Evolutionary conservation across 176 grass and related monocot species (phyloP).

Genomic region (Paspalum notatum): DNA sequence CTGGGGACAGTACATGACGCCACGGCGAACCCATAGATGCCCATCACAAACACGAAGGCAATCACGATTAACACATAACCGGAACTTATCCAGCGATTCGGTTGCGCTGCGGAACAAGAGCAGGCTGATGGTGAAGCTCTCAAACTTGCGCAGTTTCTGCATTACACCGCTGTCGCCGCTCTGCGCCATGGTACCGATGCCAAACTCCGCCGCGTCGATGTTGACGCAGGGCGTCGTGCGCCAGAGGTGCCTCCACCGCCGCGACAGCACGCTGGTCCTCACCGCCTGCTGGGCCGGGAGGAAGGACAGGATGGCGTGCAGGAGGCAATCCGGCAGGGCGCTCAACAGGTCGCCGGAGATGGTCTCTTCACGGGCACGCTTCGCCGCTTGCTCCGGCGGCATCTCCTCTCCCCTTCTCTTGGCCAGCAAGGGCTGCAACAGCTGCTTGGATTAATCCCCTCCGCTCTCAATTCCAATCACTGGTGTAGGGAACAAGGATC

Average conservation of each 20-base stretch:
- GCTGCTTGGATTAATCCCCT: no score
- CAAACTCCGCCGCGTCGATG: no score
- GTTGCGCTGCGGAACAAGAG: neutral
- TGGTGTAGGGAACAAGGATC: no score
- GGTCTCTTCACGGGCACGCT: no score
- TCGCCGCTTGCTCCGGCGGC: no score
- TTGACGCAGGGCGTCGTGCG: neutral
- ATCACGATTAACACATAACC: accelerated
- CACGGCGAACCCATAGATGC: neutral
- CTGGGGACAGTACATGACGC: neutral
- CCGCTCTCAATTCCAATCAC: no score
- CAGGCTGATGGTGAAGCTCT: neutral
- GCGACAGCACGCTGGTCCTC: neutral
- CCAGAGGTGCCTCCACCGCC: neutral
- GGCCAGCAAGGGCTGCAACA: no score
- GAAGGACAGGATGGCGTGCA: neutral
- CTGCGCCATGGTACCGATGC: no score
- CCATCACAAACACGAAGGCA: no score
- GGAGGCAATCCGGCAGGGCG: neutral
- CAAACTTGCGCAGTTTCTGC: no score
- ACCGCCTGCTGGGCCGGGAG: neutral
- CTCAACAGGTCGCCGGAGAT: neutral
- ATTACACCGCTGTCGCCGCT: no score
- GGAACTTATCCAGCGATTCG: neutral
- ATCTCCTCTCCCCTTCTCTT: no score